phyloP scores from a whole-genome alignment of 345 rosid species.

The Balakata baccata region DNA sequence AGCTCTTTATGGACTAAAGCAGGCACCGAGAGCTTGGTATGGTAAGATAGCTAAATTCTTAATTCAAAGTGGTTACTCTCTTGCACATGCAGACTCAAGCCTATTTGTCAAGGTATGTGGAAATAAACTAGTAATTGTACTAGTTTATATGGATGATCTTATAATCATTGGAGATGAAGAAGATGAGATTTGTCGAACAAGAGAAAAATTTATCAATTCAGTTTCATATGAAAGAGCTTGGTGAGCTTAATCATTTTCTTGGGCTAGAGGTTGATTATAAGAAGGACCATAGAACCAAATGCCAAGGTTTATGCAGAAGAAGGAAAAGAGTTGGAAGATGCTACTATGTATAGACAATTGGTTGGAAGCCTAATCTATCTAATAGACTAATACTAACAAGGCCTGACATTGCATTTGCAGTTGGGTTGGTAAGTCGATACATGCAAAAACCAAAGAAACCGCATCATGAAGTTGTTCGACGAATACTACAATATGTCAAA shows the following conservation, averaged over 20 bases:
- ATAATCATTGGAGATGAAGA: neutral
- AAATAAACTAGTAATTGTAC: neutral
- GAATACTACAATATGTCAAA: neutral
- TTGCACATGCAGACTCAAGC: no score
- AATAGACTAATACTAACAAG: neutral
- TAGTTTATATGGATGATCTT: neutral
- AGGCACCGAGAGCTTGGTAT: neutral
- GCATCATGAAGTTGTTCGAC: neutral
- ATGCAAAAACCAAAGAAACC: slow-evolving; percentile 4
- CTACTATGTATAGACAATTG: neutral
- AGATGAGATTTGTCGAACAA: neutral
- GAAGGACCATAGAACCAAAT: neutral
- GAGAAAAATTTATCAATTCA: neutral
- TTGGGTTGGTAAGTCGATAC: neutral
- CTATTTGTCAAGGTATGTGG: no score
- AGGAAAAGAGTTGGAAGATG: neutral
- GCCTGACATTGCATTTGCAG: neutral
- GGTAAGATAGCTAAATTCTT: neutral
- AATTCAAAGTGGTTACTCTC: no score
- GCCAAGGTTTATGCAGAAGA: neutral
- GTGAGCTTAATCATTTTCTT: neutral
- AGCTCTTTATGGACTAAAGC: neutral
- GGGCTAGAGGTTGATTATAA: neutral
- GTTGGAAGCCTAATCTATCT: neutral
- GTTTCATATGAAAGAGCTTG: neutral